Evolutionary conservation across 257 asterid genomes (phyloP).

Genomic region (Misopates orontium): DNA sequence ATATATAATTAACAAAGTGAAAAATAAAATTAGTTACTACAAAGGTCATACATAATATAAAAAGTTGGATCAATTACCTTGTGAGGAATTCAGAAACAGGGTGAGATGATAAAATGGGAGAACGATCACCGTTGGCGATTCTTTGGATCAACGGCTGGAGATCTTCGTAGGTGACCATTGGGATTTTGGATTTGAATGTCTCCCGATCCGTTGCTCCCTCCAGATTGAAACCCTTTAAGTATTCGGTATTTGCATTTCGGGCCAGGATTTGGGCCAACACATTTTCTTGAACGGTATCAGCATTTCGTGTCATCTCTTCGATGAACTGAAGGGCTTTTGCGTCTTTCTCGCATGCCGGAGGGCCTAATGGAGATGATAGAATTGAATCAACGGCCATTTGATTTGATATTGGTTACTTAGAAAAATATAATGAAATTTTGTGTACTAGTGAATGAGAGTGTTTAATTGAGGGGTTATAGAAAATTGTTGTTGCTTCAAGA

Average conservation of each 20-base stretch:
- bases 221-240: conserved; percentile 54
- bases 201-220: conserved; percentile 67
- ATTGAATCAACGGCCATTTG: conserved; percentile 85
- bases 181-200: conserved; percentile 66
- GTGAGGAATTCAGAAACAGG: conserved; percentile 97
- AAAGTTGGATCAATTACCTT: conserved; percentile 45
- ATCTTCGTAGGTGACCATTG: conserved; percentile 86
- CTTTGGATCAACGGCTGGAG: conserved; percentile 86
- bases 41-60: neutral
- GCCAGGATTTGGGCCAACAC: conserved; percentile 63
- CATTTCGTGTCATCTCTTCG: conserved; percentile 84
- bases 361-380: conserved; percentile 75
- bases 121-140: conserved; percentile 87
- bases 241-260: conserved; percentile 75
- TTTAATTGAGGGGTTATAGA: neutral
- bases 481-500: conserved; percentile 7
- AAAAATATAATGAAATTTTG: neutral
- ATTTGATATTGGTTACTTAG: neutral
- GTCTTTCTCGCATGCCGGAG: conserved; percentile 84
- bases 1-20: neutral
- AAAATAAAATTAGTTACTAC: neutral
- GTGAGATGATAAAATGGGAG: conserved; percentile 75
- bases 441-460: neutral
- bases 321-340: conserved; percentile 89
- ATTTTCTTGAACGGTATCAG: conserved; percentile 72